These are phyloP conservation scores for Oehlia diaphana DNA, from an alignment of 192 early-diverging fungal genomes.

Conservation along the genomic window DNA sequence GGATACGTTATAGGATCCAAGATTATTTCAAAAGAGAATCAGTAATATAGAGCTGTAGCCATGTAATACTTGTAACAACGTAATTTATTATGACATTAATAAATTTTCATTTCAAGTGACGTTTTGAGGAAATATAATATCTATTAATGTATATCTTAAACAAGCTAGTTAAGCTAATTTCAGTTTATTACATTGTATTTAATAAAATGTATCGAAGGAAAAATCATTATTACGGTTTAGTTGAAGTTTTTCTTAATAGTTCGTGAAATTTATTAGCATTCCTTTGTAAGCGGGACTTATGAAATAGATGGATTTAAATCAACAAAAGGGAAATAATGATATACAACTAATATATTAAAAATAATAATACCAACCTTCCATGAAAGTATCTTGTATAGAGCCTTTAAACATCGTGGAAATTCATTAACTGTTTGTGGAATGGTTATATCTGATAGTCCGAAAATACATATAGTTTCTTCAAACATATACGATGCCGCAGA, in stretches of 20 bases:
- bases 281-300: not conserved
- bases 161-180: too few relatives aligned
- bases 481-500: conserved; percentile 3
- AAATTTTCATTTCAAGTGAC: too few relatives aligned
- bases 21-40: too few relatives aligned
- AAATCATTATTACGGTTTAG: too few relatives aligned
- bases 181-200: too few relatives aligned
- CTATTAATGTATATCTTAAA: too few relatives aligned
- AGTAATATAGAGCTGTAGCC: too few relatives aligned
- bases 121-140: too few relatives aligned
- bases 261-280: conserved; percentile 10
- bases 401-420: conserved; percentile 6
- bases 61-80: too few relatives aligned
- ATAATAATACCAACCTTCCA: conserved; percentile 10
- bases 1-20: too few relatives aligned
- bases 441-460: conserved; percentile 5
- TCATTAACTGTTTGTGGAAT: conserved; percentile 7
- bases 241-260: not conserved
- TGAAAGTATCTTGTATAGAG: not conserved
- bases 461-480: conserved; percentile 2
- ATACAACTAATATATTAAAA: not conserved
- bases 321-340: not conserved
- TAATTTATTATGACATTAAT: too few relatives aligned
- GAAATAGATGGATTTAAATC: not conserved
- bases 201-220: too few relatives aligned